Conservation (phyloP, 306 rosid species). For the Rosa chinensis region DNA sequence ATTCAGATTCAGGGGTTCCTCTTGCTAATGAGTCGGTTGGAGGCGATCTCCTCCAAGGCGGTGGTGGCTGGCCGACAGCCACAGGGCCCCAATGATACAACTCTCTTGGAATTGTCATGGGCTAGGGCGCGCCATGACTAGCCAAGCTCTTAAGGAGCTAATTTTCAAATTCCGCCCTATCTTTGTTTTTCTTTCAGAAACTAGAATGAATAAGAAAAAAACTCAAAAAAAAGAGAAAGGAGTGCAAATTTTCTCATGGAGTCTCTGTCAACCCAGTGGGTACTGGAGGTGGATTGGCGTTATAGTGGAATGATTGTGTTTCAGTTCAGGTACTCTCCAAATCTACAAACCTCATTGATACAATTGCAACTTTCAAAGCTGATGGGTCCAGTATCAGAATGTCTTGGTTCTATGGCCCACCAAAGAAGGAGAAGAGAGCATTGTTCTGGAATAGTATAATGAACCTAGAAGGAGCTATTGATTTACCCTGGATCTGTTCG, state of each 20-base stretch:
- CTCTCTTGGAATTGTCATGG: neutral
- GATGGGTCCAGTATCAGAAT: neutral
- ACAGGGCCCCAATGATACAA: neutral
- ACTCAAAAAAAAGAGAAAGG: neutral
- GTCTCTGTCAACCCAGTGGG: neutral
- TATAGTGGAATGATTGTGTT: neutral
- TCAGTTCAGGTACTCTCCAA: neutral
- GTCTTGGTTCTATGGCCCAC: neutral
- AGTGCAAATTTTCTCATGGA: neutral
- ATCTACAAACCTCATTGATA: neutral
- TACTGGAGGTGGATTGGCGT: neutral
- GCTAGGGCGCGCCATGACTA: neutral
- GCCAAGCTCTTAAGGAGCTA: neutral
- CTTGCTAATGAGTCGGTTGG: no score
- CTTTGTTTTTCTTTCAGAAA: no score
- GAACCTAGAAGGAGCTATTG: neutral
- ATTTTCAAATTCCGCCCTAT: neutral
- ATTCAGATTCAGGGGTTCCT: no score
- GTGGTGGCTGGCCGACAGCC: conserved; percentile 1
- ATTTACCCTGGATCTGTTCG: neutral
- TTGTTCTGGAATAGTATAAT: neutral
- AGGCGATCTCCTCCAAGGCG: neutral
- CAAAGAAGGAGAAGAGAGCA: neutral
- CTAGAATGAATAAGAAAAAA: neutral
- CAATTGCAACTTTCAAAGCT: neutral